Evolutionary conservation across 495 filamentous ascomycete species (phyloP).

Genomic region (Xylaria telfairii): DNA sequence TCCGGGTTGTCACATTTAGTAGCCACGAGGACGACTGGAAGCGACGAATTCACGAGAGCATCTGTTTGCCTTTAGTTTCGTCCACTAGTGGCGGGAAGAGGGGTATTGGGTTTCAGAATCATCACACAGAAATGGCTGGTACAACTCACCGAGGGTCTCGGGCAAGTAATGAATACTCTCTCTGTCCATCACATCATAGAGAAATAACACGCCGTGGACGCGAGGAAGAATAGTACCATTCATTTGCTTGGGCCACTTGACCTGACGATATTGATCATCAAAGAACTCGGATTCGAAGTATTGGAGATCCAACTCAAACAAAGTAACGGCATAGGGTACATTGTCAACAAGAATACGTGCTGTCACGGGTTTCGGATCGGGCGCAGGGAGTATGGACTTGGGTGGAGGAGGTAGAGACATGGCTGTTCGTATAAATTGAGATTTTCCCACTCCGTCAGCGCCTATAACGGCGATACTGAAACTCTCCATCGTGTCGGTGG

Average conservation of each 20-base stretch:
- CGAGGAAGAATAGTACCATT: slow-evolving; percentile 68
- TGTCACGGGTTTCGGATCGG: slow-evolving; percentile 61
- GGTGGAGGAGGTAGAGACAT: slow-evolving; percentile 69
- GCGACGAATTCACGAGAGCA: slow-evolving; percentile 65
- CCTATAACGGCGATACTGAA: slow-evolving; percentile 90
- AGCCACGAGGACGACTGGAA: slow-evolving; percentile 79
- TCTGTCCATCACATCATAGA: slow-evolving; percentile 84
- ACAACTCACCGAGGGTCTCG: slow-evolving; percentile 71
- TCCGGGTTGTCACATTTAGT: slow-evolving; percentile 82
- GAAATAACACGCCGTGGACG: slow-evolving; percentile 81
- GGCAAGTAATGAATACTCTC: slow-evolving; percentile 71
- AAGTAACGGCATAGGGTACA: slow-evolving; percentile 74
- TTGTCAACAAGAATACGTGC: slow-evolving; percentile 81
- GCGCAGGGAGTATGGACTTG: slow-evolving; percentile 56
- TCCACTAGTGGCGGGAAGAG: neutral
- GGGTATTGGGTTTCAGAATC: neutral
- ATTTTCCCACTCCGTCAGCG: slow-evolving; percentile 81
- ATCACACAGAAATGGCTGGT: slow-evolving; percentile 16
- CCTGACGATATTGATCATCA: slow-evolving; percentile 66
- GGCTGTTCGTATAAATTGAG: slow-evolving; percentile 83
- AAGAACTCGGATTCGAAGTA: slow-evolving; percentile 68
- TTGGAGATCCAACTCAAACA: slow-evolving; percentile 77
- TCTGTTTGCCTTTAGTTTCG: slow-evolving; percentile 55
- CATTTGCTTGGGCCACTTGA: slow-evolving; percentile 81
- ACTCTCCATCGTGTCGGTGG: slow-evolving; percentile 55